Percentiles rank a stretch among this genome's conserved stretches.
phyloP scores from a whole-genome alignment of 225 moss, liverwort and hornwort genomes.

The Climacium dendroides region DNA sequence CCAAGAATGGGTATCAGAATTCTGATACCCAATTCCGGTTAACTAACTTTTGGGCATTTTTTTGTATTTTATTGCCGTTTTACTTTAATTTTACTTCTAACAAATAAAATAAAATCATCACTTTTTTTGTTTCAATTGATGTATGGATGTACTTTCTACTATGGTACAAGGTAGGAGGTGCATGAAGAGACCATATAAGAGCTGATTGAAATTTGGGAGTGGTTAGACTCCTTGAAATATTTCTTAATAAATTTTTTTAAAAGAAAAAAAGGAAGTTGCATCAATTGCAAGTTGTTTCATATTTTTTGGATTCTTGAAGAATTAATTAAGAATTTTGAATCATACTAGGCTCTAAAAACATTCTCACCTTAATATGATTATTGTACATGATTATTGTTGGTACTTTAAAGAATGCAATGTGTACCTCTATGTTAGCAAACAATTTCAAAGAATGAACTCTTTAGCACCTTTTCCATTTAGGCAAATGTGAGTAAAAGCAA shows the following conservation, averaged over 20 bases:
- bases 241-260: background rate
- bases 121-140: background rate
- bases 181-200: background rate
- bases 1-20: background rate
- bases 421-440: too few relatives aligned
- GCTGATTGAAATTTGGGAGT: background rate
- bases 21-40: too few relatives aligned
- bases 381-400: too few relatives aligned
- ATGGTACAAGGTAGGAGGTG: background rate
- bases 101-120: background rate
- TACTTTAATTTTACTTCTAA: background rate
- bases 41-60: background rate
- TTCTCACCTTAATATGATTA: background rate
- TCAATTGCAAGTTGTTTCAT: fast-evolving
- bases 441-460: too few relatives aligned
- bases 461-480: too few relatives aligned
- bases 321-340: background rate
- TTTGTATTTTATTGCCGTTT: background rate
- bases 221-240: too few relatives aligned
- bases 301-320: background rate
- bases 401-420: too few relatives aligned
- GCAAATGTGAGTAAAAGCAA: too few relatives aligned
- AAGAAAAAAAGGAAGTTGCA: background rate
- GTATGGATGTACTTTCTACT: background rate
- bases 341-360: background rate